A percentile compares a stretch with the other conserved stretches of the same genome.
phyloP scores from a whole-genome alignment of 78 protist genomes.

The Polysphondylium violaceum region DNA sequence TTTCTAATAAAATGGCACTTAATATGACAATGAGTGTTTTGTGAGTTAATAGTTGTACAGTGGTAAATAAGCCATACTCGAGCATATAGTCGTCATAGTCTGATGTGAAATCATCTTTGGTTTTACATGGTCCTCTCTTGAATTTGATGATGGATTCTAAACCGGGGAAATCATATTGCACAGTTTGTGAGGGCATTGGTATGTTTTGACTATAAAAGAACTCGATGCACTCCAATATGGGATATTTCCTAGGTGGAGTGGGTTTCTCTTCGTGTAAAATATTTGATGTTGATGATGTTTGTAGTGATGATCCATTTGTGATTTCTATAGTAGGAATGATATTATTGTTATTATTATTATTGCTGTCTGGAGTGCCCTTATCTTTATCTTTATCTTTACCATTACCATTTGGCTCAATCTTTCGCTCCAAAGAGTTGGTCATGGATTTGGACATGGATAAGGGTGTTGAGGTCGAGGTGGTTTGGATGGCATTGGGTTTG shows the following conservation, averaged over 20 bases:
- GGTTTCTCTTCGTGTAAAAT: no score
- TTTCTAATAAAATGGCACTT: conserved; percentile 52
- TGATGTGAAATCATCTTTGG: background rate
- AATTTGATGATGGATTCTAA: conserved; percentile 13
- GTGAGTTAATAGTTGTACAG: conserved; percentile 44
- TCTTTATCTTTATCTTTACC: background rate
- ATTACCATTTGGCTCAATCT: background rate
- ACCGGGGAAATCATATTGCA: background rate
- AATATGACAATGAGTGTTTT: conserved; percentile 5
- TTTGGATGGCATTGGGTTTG: background rate
- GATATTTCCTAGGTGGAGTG: background rate
- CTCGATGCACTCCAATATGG: conserved; percentile 43
- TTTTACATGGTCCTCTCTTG: conserved; percentile 14
- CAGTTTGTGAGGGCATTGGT: conserved; percentile 4
- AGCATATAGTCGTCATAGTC: conserved; percentile 39
- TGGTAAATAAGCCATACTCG: conserved; percentile 53
- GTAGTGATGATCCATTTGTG: background rate
- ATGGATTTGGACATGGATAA: background rate
- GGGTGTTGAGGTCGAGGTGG: background rate
- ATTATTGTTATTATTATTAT: background rate
- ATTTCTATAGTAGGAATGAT: background rate
- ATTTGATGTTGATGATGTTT: conserved; percentile 1
- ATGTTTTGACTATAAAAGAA: conserved; percentile 41
- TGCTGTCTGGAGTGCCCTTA: background rate
- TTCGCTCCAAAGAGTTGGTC: no score